These are phyloP conservation scores for Botryotinia convoluta DNA, from an alignment of 2,329 filamentous ascomycete species.

Conservation along the genomic window DNA sequence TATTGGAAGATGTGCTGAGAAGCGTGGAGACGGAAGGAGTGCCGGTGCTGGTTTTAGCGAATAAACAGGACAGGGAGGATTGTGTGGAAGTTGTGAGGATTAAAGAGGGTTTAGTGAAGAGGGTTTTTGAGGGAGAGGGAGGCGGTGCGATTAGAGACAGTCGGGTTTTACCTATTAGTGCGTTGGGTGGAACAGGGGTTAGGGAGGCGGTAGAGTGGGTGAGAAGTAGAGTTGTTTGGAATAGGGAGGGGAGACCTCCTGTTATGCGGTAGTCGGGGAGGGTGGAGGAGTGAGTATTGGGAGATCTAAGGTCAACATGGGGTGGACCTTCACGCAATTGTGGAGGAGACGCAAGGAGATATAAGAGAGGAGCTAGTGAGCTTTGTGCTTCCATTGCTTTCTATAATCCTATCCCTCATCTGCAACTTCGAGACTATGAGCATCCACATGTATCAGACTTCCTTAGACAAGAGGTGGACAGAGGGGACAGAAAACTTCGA, in stretches of 20 bases:
- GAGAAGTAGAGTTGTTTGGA: conserved; percentile 88
- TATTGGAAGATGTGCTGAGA: conserved; percentile 86
- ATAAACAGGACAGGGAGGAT: conserved; percentile 97
- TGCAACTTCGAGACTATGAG: not conserved
- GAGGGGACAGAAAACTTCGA: not conserved
- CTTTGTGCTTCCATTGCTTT: not conserved
- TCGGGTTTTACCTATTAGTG: conserved; percentile 85
- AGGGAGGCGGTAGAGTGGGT: conserved; percentile 97
- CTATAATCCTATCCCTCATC: not conserved
- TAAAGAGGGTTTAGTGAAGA: conserved; percentile 93
- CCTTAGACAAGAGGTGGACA: not conserved
- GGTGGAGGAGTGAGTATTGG: conserved; percentile 8
- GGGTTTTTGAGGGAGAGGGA: conserved; percentile 93
- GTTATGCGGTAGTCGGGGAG: conserved; percentile 70
- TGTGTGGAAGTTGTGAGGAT: conserved; percentile 96
- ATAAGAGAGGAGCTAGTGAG: not conserved
- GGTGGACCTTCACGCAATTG: not conserved
- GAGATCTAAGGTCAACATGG: not conserved
- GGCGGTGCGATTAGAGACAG: conserved; percentile 83
- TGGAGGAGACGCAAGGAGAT: not conserved
- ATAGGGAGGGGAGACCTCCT: conserved; percentile 87
- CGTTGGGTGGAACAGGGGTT: conserved; percentile 84
- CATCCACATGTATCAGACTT: not conserved
- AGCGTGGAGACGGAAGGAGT: conserved; percentile 87
- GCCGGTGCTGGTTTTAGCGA: conserved; percentile 86